Evolutionary conservation across 306 rosid genomes (phyloP), one percentile per base, ranked within the genome.

Genomic region (Potentilla sterilis): DNA sequence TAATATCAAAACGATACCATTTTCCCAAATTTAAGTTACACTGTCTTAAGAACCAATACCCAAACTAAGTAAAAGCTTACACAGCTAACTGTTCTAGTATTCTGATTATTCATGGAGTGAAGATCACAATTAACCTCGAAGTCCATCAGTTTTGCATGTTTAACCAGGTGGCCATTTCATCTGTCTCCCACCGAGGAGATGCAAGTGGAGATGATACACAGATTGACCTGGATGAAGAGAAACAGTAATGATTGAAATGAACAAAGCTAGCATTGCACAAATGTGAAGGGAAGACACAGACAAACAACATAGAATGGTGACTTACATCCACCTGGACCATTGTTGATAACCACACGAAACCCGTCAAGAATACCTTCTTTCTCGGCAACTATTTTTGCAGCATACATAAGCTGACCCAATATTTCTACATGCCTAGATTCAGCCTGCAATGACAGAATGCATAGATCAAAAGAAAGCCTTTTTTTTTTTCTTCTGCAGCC

Each of bases 191-290:
- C 96, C 97, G 12, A 88, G 80, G 69, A 92, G 91, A 79, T 92
- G 97, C 92, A 92, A 80, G 88, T 92, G 97, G 79, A 92, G 87
- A 87, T 92, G 97, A 79, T 90, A 92, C 55, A 92, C 97, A 67
- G 93, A 90, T 87, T 92, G 97, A 80, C 96, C 96, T 92, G 76
- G 75, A 82, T 71, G 41, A 28, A 65, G 68, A 52, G 22, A 44
- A 41, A 41, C 49, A 47, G 22, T 68, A 37, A 18, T 21, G n/a
- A 61, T 3, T 52, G 64, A 37, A 72, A 38, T 41, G 67, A 62
- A 62, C 67, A n/a, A 55, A 7, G 15, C 7, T 37, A 71, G 46
- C 38, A 37, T 42, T 51, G 46, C 57, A 63, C 18, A 44, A 68
- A 41, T 44, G 76, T 15, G 37, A 19, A 68, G 40, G 61, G 35